Conservation (phyloP, 495 filamentous ascomycete species). For the Neurospora discreta region DNA sequence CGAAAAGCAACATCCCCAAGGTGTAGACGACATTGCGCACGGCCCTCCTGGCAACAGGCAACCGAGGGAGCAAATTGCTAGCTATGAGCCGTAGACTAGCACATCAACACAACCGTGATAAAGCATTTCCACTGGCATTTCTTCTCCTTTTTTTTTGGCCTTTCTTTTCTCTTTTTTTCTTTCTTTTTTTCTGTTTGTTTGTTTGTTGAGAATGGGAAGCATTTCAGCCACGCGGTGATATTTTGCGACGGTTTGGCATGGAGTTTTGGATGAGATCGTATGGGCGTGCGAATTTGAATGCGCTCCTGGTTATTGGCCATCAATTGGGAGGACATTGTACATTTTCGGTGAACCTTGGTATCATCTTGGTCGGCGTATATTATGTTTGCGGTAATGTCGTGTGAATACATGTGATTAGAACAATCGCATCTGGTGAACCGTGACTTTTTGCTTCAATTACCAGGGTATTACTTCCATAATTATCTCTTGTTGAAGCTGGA, state of each 20-base stretch:
- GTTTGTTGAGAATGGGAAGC: background rate
- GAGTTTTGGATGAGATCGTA: background rate
- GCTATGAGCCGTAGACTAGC: conserved; percentile 9
- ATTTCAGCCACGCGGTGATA: background rate
- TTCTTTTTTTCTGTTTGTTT: no score
- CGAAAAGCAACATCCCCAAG: conserved; percentile 16
- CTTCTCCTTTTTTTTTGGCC: background rate
- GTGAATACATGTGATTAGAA: background rate
- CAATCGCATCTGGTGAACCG: background rate
- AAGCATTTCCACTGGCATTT: background rate
- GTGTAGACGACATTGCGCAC: background rate
- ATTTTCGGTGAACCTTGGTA: background rate
- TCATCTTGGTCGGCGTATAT: background rate
- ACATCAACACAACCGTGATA: background rate
- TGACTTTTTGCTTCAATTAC: background rate
- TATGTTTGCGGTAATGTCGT: background rate
- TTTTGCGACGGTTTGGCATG: background rate
- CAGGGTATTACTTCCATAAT: background rate
- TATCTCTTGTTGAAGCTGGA: background rate
- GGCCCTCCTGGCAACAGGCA: conserved; percentile 4
- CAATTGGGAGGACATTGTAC: background rate
- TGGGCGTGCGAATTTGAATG: background rate
- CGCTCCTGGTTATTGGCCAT: background rate
- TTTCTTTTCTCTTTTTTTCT: background rate
- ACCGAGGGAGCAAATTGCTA: conserved; percentile 10